Evolutionary conservation across 306 rosid genomes (phyloP).

Genomic region (Acacia acuminata): DNA sequence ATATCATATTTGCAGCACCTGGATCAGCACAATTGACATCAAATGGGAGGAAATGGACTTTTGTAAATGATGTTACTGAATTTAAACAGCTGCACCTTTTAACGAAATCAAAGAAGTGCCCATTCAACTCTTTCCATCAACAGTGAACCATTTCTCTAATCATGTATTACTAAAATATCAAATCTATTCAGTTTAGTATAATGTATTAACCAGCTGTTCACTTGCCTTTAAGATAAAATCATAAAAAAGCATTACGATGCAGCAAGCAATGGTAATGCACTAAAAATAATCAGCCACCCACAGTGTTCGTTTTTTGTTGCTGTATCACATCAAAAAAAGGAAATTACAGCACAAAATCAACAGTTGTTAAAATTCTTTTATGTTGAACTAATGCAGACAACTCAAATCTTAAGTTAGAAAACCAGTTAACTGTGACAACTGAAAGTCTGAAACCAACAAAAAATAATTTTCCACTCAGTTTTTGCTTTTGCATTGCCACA

Average conservation of each 20-base stretch:
- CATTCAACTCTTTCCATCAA: neutral
- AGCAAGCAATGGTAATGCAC: constrained; percentile 11
- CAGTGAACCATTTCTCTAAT: neutral
- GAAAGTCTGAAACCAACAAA: neutral
- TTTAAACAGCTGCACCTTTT: constrained; percentile 1
- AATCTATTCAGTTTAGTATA: constrained; percentile 5
- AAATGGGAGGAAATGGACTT: constrained; percentile 31
- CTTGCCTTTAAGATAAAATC: constrained; percentile 2
- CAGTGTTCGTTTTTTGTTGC: constrained; percentile 1
- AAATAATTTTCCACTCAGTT: constrained; percentile 19
- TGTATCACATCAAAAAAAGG: constrained; percentile 21
- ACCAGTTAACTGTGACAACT: neutral
- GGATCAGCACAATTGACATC: constrained; percentile 37
- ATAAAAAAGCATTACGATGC: constrained; percentile 1
- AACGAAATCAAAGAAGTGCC: constrained; percentile 16
- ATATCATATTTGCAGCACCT: constrained; percentile 97
- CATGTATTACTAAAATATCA: neutral
- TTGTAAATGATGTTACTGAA: constrained; percentile 17
- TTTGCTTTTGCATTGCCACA: constrained; percentile 12
- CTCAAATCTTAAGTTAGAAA: constrained; percentile 23
- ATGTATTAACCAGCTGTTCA: neutral
- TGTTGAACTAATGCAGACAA: constrained; percentile 9
- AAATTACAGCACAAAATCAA: constrained; percentile 17
- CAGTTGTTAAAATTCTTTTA: constrained; percentile 20
- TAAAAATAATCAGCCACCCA: constrained; percentile 12